Evolutionary conservation across 371 early-diverging fungal species (phyloP).

Genomic region (Coemansia sp.): DNA sequence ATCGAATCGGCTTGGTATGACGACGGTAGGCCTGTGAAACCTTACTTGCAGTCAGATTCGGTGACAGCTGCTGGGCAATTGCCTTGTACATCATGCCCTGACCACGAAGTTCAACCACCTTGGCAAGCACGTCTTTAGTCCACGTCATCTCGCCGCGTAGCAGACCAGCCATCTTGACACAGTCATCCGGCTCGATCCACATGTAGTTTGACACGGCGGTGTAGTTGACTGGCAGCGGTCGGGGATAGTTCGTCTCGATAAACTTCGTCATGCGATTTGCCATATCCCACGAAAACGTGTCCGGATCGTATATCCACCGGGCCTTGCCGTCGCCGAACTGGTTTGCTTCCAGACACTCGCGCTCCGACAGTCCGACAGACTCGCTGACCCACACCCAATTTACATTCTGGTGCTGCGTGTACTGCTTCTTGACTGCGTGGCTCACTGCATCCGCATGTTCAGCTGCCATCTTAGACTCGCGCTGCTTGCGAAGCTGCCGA

Average conservation of each 20-base stretch:
- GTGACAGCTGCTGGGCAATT: conserved; percentile 4
- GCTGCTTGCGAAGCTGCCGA: no score
- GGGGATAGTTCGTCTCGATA: background rate
- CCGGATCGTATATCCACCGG: background rate
- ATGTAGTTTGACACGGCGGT: conserved; percentile 1
- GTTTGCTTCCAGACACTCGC: conserved; percentile 7
- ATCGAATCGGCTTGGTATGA: background rate
- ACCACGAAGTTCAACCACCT: background rate
- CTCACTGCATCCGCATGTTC: background rate
- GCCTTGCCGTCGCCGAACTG: background rate
- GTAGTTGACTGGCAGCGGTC: conserved; percentile 6
- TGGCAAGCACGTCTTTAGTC: background rate
- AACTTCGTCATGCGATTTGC: background rate
- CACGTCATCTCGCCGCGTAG: background rate
- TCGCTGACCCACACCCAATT: background rate
- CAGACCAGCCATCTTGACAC: background rate
- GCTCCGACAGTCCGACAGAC: background rate
- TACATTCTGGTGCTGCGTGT: background rate
- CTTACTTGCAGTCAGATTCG: background rate
- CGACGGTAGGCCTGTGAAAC: background rate
- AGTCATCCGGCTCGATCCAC: background rate
- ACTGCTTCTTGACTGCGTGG: conserved; percentile 1
- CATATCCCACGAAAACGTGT: background rate
- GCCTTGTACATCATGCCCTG: background rate
- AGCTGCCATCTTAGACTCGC: background rate